Conservation (phyloP, 169 alveolate genomes). For the Plasmodium ovale region DNA sequence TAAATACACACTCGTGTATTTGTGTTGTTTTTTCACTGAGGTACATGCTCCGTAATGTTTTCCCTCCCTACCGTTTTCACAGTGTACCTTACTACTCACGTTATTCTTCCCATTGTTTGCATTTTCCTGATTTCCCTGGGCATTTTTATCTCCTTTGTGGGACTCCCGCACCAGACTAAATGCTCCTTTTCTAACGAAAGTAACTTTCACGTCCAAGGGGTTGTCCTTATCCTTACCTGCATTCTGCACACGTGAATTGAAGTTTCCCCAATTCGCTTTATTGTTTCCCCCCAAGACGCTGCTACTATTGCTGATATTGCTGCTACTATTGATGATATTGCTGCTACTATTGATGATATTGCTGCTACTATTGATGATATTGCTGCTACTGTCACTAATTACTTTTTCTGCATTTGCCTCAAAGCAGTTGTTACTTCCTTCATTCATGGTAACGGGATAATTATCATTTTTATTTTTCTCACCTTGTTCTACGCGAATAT, state of each 20-base stretch:
- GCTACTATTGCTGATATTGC: background rate
- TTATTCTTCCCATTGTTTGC: no score
- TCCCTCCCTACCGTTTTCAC: no score
- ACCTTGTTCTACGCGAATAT: background rate
- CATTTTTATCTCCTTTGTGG: no score
- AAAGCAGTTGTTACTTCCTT: background rate
- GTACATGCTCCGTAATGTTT: no score
- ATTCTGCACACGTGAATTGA: no score
- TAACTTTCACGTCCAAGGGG: no score
- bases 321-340: slow-evolving; percentile 2
- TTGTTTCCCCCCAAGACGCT: background rate
- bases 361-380: background rate
- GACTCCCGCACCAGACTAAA: no score
- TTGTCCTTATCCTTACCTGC: no score
- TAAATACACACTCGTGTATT: background rate
- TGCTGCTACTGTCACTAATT: background rate
- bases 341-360: background rate
- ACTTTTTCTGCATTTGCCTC: slow-evolving; percentile 6
- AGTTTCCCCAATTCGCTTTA: background rate
- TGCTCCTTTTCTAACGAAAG: no score
- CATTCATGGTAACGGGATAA: background rate
- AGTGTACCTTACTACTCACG: no score
- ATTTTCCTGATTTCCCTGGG: no score
- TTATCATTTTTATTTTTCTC: background rate
- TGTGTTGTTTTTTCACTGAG: background rate